A percentile compares a stretch with the other conserved stretches of the same genome.
phyloP scores from a whole-genome alignment of 352 stramenopile species.

The Pythium folliculosum region DNA sequence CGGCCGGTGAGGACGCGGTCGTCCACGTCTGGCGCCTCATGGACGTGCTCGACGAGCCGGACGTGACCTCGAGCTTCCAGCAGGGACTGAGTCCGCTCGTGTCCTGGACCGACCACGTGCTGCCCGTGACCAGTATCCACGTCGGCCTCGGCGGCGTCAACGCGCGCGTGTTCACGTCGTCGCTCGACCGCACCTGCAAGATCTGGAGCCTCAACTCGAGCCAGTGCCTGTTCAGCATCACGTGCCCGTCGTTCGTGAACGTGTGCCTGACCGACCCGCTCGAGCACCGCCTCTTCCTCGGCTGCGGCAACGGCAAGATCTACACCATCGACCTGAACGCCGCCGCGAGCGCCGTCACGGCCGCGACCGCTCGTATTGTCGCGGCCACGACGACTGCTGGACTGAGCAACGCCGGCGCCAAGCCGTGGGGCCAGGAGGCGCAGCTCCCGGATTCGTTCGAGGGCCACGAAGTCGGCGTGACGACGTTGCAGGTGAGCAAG shows the following conservation, averaged over 20 bases:
- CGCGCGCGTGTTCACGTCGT: slow-evolving; percentile 73
- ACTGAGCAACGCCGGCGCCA: slow-evolving; percentile 15
- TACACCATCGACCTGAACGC: slow-evolving; percentile 72
- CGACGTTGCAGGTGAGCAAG: slow-evolving; percentile 52
- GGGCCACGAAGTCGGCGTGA: slow-evolving; percentile 64
- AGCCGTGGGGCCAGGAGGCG: slow-evolving; percentile 45
- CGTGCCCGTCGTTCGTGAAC: slow-evolving; percentile 73
- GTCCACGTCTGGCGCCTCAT: slow-evolving; percentile 79
- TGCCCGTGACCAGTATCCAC: slow-evolving; percentile 73
- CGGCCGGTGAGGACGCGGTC: slow-evolving; percentile 78
- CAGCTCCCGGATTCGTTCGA: slow-evolving; percentile 60
- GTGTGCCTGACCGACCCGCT: slow-evolving; percentile 55
- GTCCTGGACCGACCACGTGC: slow-evolving; percentile 79
- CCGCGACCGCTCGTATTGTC: slow-evolving; percentile 51
- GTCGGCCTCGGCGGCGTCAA: slow-evolving; percentile 67
- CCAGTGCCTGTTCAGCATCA: slow-evolving; percentile 66
- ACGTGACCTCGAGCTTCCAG: slow-evolving; percentile 57
- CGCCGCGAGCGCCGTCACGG: slow-evolving; percentile 52
- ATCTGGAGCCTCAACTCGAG: slow-evolving; percentile 62
- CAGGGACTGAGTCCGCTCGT: slow-evolving; percentile 54
- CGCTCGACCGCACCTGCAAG: slow-evolving; percentile 77
- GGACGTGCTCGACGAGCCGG: slow-evolving; percentile 66
- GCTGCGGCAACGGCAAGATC: slow-evolving; percentile 69
- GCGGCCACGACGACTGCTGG: slow-evolving; percentile 30
- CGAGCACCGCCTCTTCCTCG: slow-evolving; percentile 73